Evolutionary conservation across 164 flowering plant species (phyloP), one percentile per base, ranked within the genome.

Genomic region (Liriodendron chinense): DNA sequence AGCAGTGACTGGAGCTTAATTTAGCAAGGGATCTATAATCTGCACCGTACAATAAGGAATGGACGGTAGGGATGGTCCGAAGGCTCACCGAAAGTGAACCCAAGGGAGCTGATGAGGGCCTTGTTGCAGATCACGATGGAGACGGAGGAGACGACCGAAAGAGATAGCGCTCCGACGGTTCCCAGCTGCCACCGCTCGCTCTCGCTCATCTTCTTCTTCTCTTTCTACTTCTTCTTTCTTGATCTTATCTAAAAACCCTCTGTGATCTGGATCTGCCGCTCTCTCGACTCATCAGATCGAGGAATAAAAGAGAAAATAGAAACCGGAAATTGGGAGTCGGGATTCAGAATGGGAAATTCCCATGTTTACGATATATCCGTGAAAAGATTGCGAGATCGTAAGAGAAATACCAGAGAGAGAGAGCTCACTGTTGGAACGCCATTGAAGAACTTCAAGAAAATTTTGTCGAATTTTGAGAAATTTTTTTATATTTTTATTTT

Each of bases 121-220:
- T 90, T 90, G 78, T 89, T 90, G 83, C 94, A 90, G 65, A 90
- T 88, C 72, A 90, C 93, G 34, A 90, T 90, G 8, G 93, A 90
- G 5, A 90, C 93, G 4, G 92, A 90, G 9, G 94, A 90, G 16
- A 90, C 89, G 59, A 91, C 94, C 6, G 94, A 91, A 59, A 91
- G 84, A 79, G 87, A 75, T 86, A 91, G 78, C 16, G 94, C 92
- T 34, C 94, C 94, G 14, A 88, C 69, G 12, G 92, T 91, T 22
- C 94, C 94, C 48, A 91, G 87, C 84, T 87, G 94, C 77, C 87
- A 91, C 75, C 82, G 71, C 81, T 81, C 88, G 69, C 72, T 63
- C 70, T 88, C 91, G 68, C 86, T 81, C 92, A 91, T 89, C 78
- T 84, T 81, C 43, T n/a, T 25, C 24, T 22, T 49, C 9, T 22